Evolutionary conservation across 2,329 filamentous ascomycete species (phyloP), one percentile per base, ranked within the genome.

Genomic region (Aspergillus aculeatinus): DNA sequence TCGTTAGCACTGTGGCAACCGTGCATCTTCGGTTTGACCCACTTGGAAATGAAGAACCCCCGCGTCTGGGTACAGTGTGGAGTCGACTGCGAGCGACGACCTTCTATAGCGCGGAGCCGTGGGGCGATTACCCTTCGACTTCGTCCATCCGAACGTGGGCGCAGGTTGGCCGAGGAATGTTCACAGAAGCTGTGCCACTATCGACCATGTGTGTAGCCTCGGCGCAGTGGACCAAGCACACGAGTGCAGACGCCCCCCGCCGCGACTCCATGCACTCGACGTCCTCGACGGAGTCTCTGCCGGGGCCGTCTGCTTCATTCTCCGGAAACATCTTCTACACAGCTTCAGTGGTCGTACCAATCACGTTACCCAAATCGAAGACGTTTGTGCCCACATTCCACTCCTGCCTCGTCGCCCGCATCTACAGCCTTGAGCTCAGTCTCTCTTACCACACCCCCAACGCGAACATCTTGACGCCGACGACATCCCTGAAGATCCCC

Each of bases 321-420:
- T 72, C 76, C 1, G 79, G 79, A 25, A 72, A 74, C 5, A 69
- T 70, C 16, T 87, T 83, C 74, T 90, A 88, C 74, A 87, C 85
- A 2, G 81, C 87, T 6, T 79, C 79, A n/a, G 76, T 91, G 39
- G 70, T 88, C 2, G 83, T 90, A 2, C 88, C 88, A 0, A 77
- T 90, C 67, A 81, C 82, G 0, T 79, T 89, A 0, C 87, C 88
- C 2, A 68, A 70, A n/a, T 78, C 77, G 63, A 89, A 87, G 66
- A 77, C 81, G 27, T 89, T 89, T 70, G 76, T 89, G 21, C 89
- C 88, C 1, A 88, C 87, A 2, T 91, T 91, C 76, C 86, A 90
- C 76, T 82, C 83, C 44, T 91, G 88, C 71, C 81, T 90, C 56
- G 77, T 86, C 49, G 86, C 85, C n/a, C 81, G 89, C 55, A 76